phyloP scores from a whole-genome alignment of 2,329 filamentous ascomycete species.

The Colletotrichum shisoi region DNA sequence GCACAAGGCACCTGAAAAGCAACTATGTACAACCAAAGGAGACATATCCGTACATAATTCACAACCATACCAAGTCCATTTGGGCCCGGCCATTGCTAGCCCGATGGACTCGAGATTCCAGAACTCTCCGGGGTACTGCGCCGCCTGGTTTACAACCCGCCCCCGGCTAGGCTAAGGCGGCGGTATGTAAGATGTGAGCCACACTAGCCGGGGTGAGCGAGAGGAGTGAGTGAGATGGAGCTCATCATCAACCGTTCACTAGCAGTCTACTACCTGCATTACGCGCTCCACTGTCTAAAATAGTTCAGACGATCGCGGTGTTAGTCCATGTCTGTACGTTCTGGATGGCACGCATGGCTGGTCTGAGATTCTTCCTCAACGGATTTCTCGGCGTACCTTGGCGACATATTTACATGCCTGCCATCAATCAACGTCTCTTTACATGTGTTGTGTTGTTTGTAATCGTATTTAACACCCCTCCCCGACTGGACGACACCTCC shows the following conservation, averaged over 20 bases:
- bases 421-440: too few relatives aligned
- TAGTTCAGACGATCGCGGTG: background rate
- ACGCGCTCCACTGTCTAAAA: background rate
- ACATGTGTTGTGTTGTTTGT: too few relatives aligned
- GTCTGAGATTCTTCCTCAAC: too few relatives aligned
- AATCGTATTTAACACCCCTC: too few relatives aligned
- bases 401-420: too few relatives aligned
- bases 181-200: background rate
- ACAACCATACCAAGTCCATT: background rate
- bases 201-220: background rate
- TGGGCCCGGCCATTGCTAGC: background rate
- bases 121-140: background rate
- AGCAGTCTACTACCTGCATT: too few relatives aligned
- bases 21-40: background rate
- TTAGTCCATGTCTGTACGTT: background rate
- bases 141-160: background rate
- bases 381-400: too few relatives aligned
- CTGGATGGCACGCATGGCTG: too few relatives aligned
- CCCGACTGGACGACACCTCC: too few relatives aligned
- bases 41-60: background rate
- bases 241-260: background rate
- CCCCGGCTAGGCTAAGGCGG: background rate
- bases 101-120: background rate
- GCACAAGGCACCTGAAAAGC: too few relatives aligned
- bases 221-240: too few relatives aligned